Base-by-base conservation (phyloP, 495 filamentous ascomycete species). In the Mycothermus thermophilus region DNA sequence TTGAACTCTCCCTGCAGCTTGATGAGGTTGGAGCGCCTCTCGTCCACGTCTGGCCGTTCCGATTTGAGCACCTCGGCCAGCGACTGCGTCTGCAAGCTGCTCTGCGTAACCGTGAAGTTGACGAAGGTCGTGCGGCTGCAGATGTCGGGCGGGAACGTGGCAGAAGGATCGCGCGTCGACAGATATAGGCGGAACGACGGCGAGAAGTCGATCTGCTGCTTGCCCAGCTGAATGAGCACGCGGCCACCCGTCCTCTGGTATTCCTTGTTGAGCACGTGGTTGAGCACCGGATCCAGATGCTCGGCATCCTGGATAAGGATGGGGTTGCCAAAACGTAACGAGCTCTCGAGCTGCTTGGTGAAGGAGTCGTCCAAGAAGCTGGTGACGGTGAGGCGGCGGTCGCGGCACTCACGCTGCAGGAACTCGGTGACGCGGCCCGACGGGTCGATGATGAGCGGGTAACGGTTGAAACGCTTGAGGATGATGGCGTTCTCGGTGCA, bases 1-100 rank as follows among this genome's bases (percentile, higher is more conserved):
- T 87, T 94, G 72, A 99, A 99, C 58, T 99, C 90, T 44, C 90
- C 90, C 63, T 96, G 92, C 54, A 94, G 70, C 58, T 96, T 99
- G 63, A 96, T 90, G 32, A 96, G 74, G 52, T 96, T 94, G 15
- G 86, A 92, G 30, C 90, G 79, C 37, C 88, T 72, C 60, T 93
- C 81, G 52, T 99, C 90, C n/a, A 99, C 86, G 60, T 99, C 90
- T 16, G 92, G 87, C 30, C 92, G 75, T 66, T 99, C 90, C 27
- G 83, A 92, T 54, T 95, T 96, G 47, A 99, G 66, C 14, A 95
- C 87, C 37, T 96, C 84, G 43, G 94, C 94, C 42, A 99, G 67
- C 3, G 88, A 94, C 62, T 96, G 90, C 8, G 90, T 95, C 57
- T 93, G 88, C 51, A 99, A 67, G 66, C 88, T 95, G 70, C 90